Evolutionary conservation across 2,329 filamentous ascomycete genomes (phyloP).

Genomic region (Colletotrichum cuscutae): DNA sequence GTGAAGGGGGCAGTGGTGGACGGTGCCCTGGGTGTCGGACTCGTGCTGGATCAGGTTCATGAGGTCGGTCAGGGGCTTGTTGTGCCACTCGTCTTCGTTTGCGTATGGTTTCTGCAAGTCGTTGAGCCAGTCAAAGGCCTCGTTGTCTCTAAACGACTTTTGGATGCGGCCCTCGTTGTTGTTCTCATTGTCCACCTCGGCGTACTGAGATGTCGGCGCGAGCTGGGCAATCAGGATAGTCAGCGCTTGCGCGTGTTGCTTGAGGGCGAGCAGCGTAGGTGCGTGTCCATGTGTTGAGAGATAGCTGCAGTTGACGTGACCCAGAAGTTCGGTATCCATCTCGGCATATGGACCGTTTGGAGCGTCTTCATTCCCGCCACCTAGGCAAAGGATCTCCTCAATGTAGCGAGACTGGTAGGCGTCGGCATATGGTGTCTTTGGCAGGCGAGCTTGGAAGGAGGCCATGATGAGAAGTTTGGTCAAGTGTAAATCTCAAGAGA

Average conservation of each 20-base stretch:
- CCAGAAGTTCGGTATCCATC: slow-evolving; percentile 40
- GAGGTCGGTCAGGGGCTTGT: slow-evolving; percentile 57
- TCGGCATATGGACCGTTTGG: slow-evolving; percentile 27
- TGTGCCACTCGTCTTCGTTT: slow-evolving; percentile 58
- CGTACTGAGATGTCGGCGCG: slow-evolving; percentile 47
- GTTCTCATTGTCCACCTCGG: slow-evolving; percentile 41
- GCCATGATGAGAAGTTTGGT: background rate
- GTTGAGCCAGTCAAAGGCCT: slow-evolving; percentile 68
- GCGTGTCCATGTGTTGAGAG: slow-evolving; percentile 62
- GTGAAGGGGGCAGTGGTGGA: slow-evolving; percentile 59
- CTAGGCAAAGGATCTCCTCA: background rate
- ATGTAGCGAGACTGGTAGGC: slow-evolving; percentile 33
- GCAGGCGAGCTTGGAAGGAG: background rate
- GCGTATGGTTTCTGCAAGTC: slow-evolving; percentile 60
- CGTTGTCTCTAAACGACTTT: slow-evolving; percentile 49
- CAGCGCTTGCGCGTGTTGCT: slow-evolving; percentile 70
- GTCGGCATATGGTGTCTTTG: slow-evolving; percentile 27
- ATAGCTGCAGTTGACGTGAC: slow-evolving; percentile 67
- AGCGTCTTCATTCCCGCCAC: background rate
- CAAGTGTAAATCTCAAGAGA: background rate
- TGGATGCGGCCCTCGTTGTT: slow-evolving; percentile 17
- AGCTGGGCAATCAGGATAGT: slow-evolving; percentile 61
- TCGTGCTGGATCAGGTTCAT: slow-evolving; percentile 56
- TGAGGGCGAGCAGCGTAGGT: slow-evolving; percentile 66
- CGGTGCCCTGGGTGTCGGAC: slow-evolving; percentile 52